Evolutionary conservation across 345 rosid genomes (phyloP).

Genomic region (Eucalyptus leucophloia): DNA sequence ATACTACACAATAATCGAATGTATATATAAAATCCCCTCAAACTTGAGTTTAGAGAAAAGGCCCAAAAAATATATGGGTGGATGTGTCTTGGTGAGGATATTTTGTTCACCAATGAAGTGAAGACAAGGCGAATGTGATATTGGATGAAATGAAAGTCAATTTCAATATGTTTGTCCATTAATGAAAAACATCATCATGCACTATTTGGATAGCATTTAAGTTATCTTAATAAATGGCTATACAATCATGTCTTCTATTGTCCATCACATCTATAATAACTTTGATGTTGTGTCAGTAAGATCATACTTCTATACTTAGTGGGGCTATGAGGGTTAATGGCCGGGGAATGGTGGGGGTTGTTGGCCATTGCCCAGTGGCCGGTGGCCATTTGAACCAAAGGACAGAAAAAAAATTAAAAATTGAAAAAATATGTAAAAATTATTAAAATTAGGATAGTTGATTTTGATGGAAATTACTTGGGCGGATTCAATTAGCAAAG

Average conservation of each 20-base stretch:
- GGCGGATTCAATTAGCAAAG: neutral
- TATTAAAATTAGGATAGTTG: too few species aligned
- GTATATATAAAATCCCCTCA: neutral
- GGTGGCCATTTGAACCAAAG: neutral
- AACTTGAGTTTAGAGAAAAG: neutral
- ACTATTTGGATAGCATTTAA: neutral
- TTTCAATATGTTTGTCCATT: neutral
- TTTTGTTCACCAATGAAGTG: neutral
- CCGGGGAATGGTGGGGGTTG: neutral
- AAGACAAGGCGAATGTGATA: neutral
- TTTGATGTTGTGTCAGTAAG: neutral
- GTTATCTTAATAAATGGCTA: neutral
- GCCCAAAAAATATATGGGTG: neutral
- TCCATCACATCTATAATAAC: neutral
- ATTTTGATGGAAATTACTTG: too few species aligned
- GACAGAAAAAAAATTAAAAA: too few species aligned
- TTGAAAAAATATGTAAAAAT: too few species aligned
- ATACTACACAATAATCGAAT: neutral
- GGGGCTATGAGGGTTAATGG: neutral
- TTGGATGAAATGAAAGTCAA: neutral
- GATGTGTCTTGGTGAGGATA: neutral
- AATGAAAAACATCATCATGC: neutral
- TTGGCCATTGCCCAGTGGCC: neutral
- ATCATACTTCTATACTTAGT: neutral
- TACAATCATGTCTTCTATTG: neutral